Percentiles rank a stretch among this genome's conserved stretches.
phyloP scores from a whole-genome alignment of 257 asterid genomes.

The Salvia miltiorrhiza region DNA sequence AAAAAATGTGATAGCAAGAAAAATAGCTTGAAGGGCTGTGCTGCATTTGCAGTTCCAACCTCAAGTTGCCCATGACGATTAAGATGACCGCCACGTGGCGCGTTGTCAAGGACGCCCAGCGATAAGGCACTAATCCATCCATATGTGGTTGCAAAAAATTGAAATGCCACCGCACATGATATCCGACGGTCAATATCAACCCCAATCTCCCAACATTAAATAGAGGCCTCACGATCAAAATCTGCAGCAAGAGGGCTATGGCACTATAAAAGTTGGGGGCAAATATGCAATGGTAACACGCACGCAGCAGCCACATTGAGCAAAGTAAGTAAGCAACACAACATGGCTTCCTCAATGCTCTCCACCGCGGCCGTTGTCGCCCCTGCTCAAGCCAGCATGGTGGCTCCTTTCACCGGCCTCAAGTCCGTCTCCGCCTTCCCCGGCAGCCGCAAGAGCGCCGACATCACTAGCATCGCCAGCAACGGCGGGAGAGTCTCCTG shows the following conservation, averaged over 20 bases:
- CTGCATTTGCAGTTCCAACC: constrained; percentile 3
- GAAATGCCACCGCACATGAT: too few relatives aligned
- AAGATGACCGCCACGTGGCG: constrained; percentile 9
- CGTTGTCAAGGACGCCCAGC: too few relatives aligned
- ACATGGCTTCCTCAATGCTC: constrained; percentile 23
- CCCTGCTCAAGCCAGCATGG: constrained; percentile 34
- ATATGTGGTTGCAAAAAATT: background rate
- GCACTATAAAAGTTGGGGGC: background rate
- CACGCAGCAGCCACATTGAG: too few relatives aligned
- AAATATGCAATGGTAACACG: too few relatives aligned
- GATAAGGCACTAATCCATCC: constrained; percentile 8
- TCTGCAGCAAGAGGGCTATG: background rate
- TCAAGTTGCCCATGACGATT: background rate
- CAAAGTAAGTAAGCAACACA: too few relatives aligned
- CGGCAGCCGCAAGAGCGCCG: constrained; percentile 27
- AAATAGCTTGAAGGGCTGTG: constrained; percentile 2
- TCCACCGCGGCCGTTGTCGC: constrained; percentile 26
- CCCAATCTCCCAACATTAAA: background rate
- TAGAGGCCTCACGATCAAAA: background rate
- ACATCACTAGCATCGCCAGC: constrained; percentile 37
- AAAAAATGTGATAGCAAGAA: background rate
- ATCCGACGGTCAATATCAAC: too few relatives aligned
- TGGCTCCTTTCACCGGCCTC: constrained; percentile 37
- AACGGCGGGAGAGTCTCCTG: constrained; percentile 39
- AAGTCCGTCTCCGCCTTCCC: constrained; percentile 38